A percentile compares a stretch with the other conserved stretches of the same genome.
Conservation (phyloP, 306 rosid genomes). For the Mucuna pruriens region DNA sequence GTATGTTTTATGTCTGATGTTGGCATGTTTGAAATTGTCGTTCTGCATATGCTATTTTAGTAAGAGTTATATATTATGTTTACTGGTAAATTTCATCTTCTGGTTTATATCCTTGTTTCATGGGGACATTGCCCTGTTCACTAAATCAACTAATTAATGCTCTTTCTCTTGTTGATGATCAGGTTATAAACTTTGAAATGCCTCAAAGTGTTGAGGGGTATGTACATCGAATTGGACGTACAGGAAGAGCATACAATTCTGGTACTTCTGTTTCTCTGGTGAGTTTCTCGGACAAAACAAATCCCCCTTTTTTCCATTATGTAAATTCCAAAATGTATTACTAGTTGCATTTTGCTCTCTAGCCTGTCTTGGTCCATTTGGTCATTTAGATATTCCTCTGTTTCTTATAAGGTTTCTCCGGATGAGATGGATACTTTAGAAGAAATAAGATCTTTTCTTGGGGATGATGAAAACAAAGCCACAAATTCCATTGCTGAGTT, state of each 20-base stretch:
- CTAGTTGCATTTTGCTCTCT: constrained; percentile 2
- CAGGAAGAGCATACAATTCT: constrained; percentile 91
- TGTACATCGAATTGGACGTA: constrained; percentile 93
- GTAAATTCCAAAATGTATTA: not conserved
- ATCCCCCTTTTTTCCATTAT: not conserved
- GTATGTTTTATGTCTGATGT: not conserved
- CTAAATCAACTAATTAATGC: constrained; percentile 25
- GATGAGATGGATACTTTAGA: constrained; percentile 82
- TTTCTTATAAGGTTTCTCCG: constrained; percentile 69
- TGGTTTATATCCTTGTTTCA: constrained; percentile 17
- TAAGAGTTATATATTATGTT: not conserved
- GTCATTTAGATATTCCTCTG: constrained; percentile 27
- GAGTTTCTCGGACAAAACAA: constrained; percentile 45
- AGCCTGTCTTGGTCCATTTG: not conserved
- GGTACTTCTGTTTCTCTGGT: constrained; percentile 94
- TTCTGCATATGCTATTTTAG: not conserved
- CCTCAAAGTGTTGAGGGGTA: constrained; percentile 80
- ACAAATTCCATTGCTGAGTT: constrained; percentile 64
- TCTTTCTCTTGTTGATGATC: constrained; percentile 33
- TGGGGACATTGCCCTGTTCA: not conserved
- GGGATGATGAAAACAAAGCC: constrained; percentile 67
- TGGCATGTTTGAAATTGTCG: constrained; percentile 25
- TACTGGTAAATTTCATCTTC: constrained; percentile 21
- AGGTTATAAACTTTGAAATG: constrained; percentile 96
- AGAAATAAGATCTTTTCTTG: constrained; percentile 72